A percentile compares a stretch with the other conserved stretches of the same genome.
Evolutionary conservation across 306 rosid species (phyloP).

Genomic region (Rosa multiflora): DNA sequence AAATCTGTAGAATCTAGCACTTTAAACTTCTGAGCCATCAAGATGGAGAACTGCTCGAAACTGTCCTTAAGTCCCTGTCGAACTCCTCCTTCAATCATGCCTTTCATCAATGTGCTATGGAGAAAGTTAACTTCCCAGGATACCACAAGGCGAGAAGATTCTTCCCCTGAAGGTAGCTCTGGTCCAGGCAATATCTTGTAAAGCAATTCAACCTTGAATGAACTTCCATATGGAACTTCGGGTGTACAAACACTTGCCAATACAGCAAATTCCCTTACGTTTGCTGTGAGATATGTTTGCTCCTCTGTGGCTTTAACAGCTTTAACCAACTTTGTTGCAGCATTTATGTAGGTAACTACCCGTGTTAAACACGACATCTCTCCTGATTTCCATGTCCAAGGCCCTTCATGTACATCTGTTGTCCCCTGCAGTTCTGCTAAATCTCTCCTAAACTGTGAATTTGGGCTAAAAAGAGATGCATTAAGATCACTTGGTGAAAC

Average conservation of each 20-base stretch:
- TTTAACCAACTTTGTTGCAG: slow-evolving; percentile 69
- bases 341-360: slow-evolving; percentile 52
- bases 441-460: slow-evolving; percentile 65
- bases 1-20: slow-evolving; percentile 35
- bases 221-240: slow-evolving; percentile 79
- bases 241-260: slow-evolving; percentile 63
- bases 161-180: slow-evolving; percentile 52
- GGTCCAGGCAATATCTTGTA: slow-evolving; percentile 75
- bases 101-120: slow-evolving; percentile 77
- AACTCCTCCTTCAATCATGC: slow-evolving; percentile 72
- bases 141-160: slow-evolving; percentile 55
- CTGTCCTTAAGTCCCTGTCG: slow-evolving; percentile 76
- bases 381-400: slow-evolving; percentile 70
- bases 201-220: slow-evolving; percentile 70
- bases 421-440: slow-evolving; percentile 63
- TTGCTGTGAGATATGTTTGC: slow-evolving; percentile 66
- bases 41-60: slow-evolving; percentile 48
- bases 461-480: slow-evolving; percentile 58
- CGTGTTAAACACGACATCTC: slow-evolving; percentile 56
- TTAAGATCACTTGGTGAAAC: slow-evolving; percentile 55
- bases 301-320: slow-evolving; percentile 72
- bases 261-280: slow-evolving; percentile 57
- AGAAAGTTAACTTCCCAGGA: slow-evolving; percentile 73
- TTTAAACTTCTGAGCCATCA: slow-evolving; percentile 52
- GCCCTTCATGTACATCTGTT: slow-evolving; percentile 60